Conservation (phyloP, 805 yeast genomes). For the Lipomyces oligophaga region DNA sequence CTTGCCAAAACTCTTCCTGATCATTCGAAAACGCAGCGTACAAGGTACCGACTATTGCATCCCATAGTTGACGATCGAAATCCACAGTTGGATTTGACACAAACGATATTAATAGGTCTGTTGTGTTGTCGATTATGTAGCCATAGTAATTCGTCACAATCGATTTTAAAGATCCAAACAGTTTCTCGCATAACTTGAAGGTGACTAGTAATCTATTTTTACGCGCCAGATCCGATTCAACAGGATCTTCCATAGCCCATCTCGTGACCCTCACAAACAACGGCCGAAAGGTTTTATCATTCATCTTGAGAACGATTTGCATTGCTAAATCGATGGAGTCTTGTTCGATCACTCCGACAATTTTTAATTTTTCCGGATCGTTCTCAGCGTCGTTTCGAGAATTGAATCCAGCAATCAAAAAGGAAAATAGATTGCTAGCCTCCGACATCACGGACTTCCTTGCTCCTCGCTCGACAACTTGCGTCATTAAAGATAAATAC, state of each 20-base stretch:
- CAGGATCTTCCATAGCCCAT: slow-evolving; percentile 91
- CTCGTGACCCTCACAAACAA: slow-evolving; percentile 77
- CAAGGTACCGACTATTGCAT: slow-evolving; percentile 68
- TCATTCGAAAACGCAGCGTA: slow-evolving; percentile 65
- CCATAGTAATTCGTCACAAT: slow-evolving; percentile 86
- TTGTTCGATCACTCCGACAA: slow-evolving; percentile 76
- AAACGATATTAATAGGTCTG: slow-evolving; percentile 51
- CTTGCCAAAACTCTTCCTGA: slow-evolving; percentile 86
- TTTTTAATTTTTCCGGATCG: slow-evolving; percentile 50
- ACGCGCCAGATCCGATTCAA: slow-evolving; percentile 47
- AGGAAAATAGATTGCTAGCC: slow-evolving; percentile 17
- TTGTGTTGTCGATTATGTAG: slow-evolving; percentile 74
- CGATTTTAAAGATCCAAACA: slow-evolving; percentile 53
- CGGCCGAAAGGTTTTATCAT: slow-evolving; percentile 91
- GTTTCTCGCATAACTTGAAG: slow-evolving; percentile 73
- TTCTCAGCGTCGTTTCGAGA: slow-evolving; percentile 35
- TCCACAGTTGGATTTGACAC: slow-evolving; percentile 27
- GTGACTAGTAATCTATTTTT: slow-evolving; percentile 47
- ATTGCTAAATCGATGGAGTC: slow-evolving; percentile 70
- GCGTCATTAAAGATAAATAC: slow-evolving; percentile 42
- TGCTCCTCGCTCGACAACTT: slow-evolving; percentile 15
- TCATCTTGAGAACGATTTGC: slow-evolving; percentile 78
- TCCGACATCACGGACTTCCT: slow-evolving; percentile 21
- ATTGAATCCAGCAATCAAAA: slow-evolving; percentile 29
- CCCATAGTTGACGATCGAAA: slow-evolving; percentile 56